Conservation (phyloP, 192 early-diverging fungal species). For the Chytriomyces sp. region DNA sequence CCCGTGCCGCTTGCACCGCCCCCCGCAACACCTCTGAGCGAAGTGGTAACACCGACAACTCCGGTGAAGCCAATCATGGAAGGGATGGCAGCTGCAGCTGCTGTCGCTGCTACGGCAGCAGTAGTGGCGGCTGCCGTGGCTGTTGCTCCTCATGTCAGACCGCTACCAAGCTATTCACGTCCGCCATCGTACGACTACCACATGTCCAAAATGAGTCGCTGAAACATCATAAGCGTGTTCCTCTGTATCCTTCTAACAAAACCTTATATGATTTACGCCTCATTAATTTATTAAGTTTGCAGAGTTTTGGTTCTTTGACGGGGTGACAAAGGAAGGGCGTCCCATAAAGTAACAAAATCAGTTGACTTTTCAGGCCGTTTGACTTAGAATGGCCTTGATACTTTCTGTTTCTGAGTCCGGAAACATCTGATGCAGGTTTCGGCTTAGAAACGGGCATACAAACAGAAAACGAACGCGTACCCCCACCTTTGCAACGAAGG, state of each 20-base stretch:
- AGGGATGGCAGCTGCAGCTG: background rate
- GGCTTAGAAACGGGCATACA: background rate
- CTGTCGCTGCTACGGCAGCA: background rate
- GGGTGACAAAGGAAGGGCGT: too few relatives aligned
- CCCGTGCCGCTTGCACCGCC: background rate
- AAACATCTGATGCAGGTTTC: slow-evolving; percentile 4
- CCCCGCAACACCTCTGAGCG: background rate
- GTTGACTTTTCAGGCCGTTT: slow-evolving; percentile 9
- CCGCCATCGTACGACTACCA: slow-evolving; percentile 34
- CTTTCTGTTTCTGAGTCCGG: background rate
- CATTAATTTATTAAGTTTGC: background rate
- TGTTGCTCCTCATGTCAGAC: background rate
- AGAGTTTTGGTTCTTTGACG: too few relatives aligned
- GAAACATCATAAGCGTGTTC: too few relatives aligned
- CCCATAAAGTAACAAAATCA: too few relatives aligned
- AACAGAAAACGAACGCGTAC: background rate
- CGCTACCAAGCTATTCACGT: slow-evolving; percentile 20
- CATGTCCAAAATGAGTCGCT: slow-evolving; percentile 22
- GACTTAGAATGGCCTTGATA: slow-evolving; percentile 3
- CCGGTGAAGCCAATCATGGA: background rate
- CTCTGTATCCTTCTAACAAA: background rate
- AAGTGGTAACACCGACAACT: background rate
- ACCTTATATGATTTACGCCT: background rate
- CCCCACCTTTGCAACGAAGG: slow-evolving; percentile 12
- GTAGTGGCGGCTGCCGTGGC: slow-evolving; percentile 9